Evolutionary conservation across 768 basidiomycete species (phyloP).

Genomic region (Mycena sanguinolenta): DNA sequence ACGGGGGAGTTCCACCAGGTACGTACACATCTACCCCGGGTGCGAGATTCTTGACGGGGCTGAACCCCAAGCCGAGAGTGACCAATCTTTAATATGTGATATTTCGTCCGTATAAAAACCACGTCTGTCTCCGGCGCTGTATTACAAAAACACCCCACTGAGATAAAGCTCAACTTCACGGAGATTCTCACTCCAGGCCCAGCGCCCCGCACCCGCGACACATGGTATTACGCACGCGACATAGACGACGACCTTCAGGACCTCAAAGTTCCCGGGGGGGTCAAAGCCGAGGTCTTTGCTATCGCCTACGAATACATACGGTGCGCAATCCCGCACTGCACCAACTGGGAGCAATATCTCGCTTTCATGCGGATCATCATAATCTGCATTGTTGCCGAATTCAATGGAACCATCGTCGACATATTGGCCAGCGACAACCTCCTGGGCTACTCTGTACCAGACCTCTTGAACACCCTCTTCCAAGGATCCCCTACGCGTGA

Average conservation of each 20-base stretch:
- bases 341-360: constrained; percentile 15
- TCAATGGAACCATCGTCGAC: background rate
- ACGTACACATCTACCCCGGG: too few relatives aligned
- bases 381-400: background rate
- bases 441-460: background rate
- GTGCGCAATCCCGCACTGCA: background rate
- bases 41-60: too few relatives aligned
- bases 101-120: too few relatives aligned
- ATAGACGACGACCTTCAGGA: background rate
- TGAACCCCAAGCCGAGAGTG: too few relatives aligned
- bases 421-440: constrained; percentile 1
- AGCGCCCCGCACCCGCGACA: background rate
- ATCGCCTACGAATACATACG: background rate
- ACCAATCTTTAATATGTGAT: too few relatives aligned
- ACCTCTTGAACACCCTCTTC: background rate
- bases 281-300: background rate
- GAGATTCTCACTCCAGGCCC: background rate
- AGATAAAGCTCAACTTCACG: background rate
- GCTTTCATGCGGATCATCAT: constrained; percentile 6
- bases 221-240: background rate
- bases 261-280: background rate
- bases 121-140: too few relatives aligned
- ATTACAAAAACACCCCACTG: too few relatives aligned
- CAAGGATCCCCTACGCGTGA: background rate
- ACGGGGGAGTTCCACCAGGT: too few relatives aligned